Evolutionary conservation across 495 filamentous ascomycete species (phyloP), one percentile per base, ranked within the genome.

Genomic region (Talaromyces thailandensis): DNA sequence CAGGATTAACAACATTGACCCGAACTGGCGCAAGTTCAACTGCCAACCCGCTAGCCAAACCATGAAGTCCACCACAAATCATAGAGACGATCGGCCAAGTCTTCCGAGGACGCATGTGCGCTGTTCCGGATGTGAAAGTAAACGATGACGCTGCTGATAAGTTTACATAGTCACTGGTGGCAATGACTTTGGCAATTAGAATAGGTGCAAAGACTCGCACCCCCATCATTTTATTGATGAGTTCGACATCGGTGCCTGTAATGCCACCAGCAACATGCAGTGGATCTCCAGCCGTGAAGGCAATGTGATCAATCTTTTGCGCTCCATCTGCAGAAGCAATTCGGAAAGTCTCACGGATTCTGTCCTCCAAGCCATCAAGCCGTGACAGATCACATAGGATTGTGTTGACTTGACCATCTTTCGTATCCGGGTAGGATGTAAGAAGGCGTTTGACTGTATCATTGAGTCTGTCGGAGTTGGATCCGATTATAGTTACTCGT

Each of bases 1-100:
- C 86, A 0, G 84, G 82, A 55, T 71, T 70, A 0, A 90, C 82
- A 6, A 73, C 63, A 69, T 89, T 90, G 24, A 88, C 84, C 2
- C 87, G 70, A 0, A 87, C 64, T 0, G 87, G 86, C 61, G 71
- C 72, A 48, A 89, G 61, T 58, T 86, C 85, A 2, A 87, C 63
- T 3, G 86, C 86, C 25, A 89, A 65, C 14, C 75, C 79, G 1
- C 77, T 71, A 58, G 71, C 69, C 51, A 87, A 64, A n/a, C 65
- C 69, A 25, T 71, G 69, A 25, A 69, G 62, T 8, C 64, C 67
- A 9, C 69, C 69, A 1, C 65, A 71, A 9, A 71, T 43, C 69
- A 71, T 71, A 3, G 67, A 62, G 3, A 66, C 65, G 23, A 65
- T 58, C 0, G 67, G 65, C 52, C 67, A 66, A 4, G 67, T 65